These are phyloP conservation scores for Takakia lepidozioides DNA, from an alignment of 225 moss, liverwort and hornwort species.

Conservation along the genomic window DNA sequence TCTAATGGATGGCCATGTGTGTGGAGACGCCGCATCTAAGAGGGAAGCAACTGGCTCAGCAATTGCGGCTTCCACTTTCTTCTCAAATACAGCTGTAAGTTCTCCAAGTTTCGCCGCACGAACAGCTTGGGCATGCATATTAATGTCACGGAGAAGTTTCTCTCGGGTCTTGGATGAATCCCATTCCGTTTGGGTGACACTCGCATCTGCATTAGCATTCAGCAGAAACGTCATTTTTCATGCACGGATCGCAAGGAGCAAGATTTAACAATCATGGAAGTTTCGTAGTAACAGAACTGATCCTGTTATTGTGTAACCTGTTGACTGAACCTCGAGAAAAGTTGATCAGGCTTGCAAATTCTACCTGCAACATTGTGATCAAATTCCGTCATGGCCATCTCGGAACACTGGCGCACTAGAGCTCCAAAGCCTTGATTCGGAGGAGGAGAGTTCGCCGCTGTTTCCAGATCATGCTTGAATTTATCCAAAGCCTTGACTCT, in stretches of 20 bases:
- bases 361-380: slow-evolving; percentile 61
- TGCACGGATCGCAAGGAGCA: background rate
- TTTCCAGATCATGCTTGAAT: slow-evolving; percentile 53
- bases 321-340: too few species aligned
- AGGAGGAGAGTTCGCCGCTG: slow-evolving; percentile 14
- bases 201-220: slow-evolving; percentile 42
- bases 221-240: background rate
- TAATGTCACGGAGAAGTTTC: slow-evolving; percentile 63
- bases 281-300: too few species aligned
- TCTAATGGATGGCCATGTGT: slow-evolving; percentile 71
- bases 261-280: too few species aligned
- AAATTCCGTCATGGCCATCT: slow-evolving; percentile 46
- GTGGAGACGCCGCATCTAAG: slow-evolving; percentile 59
- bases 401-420: slow-evolving; percentile 39
- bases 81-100: slow-evolving; percentile 31
- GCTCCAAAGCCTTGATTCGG: slow-evolving; percentile 45
- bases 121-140: slow-evolving; percentile 46
- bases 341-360: too few species aligned
- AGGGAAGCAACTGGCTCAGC: slow-evolving; percentile 52
- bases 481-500: slow-evolving; percentile 43
- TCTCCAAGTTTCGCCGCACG: slow-evolving; percentile 46
- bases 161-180: slow-evolving; percentile 65
- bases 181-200: slow-evolving; percentile 60
- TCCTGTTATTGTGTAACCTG: too few species aligned
- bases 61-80: slow-evolving; percentile 34